A percentile compares a stretch with the other conserved stretches of the same genome.
Conservation (phyloP, 1,284 basidiomycete species). For the Sporisorium sorghi region DNA sequence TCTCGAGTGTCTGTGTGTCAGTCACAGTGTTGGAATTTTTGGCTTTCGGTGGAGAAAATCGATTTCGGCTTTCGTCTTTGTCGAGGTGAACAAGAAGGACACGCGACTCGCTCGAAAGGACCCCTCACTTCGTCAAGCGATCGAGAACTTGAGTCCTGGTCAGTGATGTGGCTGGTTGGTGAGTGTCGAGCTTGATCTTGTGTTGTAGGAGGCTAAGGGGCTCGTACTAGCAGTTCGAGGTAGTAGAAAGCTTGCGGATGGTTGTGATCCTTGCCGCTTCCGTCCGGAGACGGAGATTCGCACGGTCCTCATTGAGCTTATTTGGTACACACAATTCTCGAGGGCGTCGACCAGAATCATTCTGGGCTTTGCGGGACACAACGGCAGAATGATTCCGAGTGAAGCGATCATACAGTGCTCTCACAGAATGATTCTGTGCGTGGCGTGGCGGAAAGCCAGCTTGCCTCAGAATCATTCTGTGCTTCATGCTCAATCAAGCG, state of each 20-base stretch:
- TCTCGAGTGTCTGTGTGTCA: not conserved
- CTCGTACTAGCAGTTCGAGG: not conserved
- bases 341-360: not conserved
- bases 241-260: not conserved
- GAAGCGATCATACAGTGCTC: not conserved
- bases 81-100: not conserved
- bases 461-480: not conserved
- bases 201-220: too few relatives aligned
- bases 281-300: not conserved
- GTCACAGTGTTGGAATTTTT: conserved; percentile 12
- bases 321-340: not conserved
- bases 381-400: too few relatives aligned
- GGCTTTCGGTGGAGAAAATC: conserved; percentile 15
- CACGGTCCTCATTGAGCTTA: not conserved
- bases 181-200: not conserved
- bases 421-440: not conserved
- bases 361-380: not conserved
- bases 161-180: not conserved
- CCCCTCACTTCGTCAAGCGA: not conserved
- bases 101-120: conserved; percentile 9
- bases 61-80: conserved; percentile 15
- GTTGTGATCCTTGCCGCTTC: not conserved
- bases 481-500: too few relatives aligned
- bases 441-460: too few relatives aligned
- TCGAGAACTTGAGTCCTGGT: not conserved